These are phyloP conservation scores for Talaromyces islandicus DNA, from an alignment of 2,329 filamentous ascomycete species.

Conservation along the genomic window DNA sequence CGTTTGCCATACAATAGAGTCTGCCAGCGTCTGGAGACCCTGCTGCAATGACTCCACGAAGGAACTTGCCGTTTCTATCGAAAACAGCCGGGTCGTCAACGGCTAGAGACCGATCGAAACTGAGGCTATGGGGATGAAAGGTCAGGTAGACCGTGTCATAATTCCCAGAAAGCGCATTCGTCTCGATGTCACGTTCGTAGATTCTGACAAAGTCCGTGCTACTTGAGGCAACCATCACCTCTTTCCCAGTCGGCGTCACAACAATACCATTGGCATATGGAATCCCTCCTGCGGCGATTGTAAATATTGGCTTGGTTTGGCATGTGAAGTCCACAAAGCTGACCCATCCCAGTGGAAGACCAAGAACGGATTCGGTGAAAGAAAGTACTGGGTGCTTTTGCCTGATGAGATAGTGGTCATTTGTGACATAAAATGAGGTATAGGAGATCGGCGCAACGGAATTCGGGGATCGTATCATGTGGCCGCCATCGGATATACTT, in stretches of 20 bases:
- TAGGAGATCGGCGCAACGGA: slow-evolving; percentile 13
- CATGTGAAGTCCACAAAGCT: slow-evolving; percentile 13
- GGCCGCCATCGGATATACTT: slow-evolving; percentile 11
- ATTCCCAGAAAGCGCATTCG: slow-evolving; percentile 10
- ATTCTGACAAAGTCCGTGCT: slow-evolving; percentile 8
- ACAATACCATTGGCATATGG: slow-evolving; percentile 14
- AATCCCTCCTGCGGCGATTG: slow-evolving; percentile 11
- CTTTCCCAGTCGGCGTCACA: slow-evolving; percentile 13
- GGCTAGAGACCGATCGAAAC: slow-evolving; percentile 13
- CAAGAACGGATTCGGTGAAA: slow-evolving; percentile 10
- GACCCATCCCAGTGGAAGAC: slow-evolving; percentile 13
- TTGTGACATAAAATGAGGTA: slow-evolving; percentile 15
- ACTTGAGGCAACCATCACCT: slow-evolving; percentile 13
- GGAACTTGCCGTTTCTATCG: slow-evolving; percentile 12
- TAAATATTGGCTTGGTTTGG: slow-evolving; percentile 5
- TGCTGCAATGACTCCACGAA: slow-evolving; percentile 12
- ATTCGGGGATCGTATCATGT: slow-evolving; percentile 14
- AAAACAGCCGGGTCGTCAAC: slow-evolving; percentile 12
- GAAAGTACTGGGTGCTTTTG: slow-evolving; percentile 12
- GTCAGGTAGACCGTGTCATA: slow-evolving; percentile 9
- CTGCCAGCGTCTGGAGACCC: slow-evolving; percentile 12
- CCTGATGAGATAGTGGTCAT: slow-evolving; percentile 12
- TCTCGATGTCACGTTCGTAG: slow-evolving; percentile 13
- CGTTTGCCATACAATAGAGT: slow-evolving; percentile 12
- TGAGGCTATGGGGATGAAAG: slow-evolving; percentile 14